A percentile compares a stretch with the other conserved stretches of the same genome.
Conservation (phyloP, 345 rosid species). For the Toxicodendron radicans region DNA sequence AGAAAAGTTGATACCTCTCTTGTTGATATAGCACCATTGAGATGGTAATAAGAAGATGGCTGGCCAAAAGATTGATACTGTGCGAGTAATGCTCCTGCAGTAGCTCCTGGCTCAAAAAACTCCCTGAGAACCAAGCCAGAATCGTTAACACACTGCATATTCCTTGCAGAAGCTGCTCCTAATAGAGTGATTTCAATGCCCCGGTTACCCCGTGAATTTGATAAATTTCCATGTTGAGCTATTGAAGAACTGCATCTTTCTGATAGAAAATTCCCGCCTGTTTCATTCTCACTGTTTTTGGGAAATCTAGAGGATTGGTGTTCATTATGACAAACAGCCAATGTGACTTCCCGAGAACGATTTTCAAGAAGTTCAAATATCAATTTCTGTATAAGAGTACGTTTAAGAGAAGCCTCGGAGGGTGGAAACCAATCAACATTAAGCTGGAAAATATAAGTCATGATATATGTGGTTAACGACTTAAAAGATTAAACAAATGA, state of each 20-base stretch:
- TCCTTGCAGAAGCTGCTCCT: slow-evolving; percentile 58
- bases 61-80: slow-evolving; percentile 64
- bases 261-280: slow-evolving; percentile 38
- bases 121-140: slow-evolving; percentile 82
- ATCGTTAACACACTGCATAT: slow-evolving; percentile 55
- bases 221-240: slow-evolving; percentile 44
- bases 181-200: slow-evolving; percentile 78
- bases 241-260: slow-evolving; percentile 40
- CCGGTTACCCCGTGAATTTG: slow-evolving; percentile 44
- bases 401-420: slow-evolving; percentile 87
- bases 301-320: slow-evolving; percentile 42
- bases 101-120: slow-evolving; percentile 63
- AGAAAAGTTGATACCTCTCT: slow-evolving; percentile 61
- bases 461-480: slow-evolving; percentile 8
- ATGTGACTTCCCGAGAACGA: slow-evolving; percentile 40
- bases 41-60: slow-evolving; percentile 54
- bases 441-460: slow-evolving; percentile 50
- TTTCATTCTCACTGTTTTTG: slow-evolving; percentile 37
- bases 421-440: slow-evolving; percentile 86
- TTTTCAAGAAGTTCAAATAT: slow-evolving; percentile 68
- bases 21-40: slow-evolving; percentile 45
- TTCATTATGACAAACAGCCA: slow-evolving; percentile 35
- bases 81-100: slow-evolving; percentile 64
- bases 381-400: slow-evolving; percentile 75
- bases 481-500: slow-evolving; percentile 12